phyloP scores from a whole-genome alignment of 2,329 filamentous ascomycete genomes.

The Aspergillus sp. region DNA sequence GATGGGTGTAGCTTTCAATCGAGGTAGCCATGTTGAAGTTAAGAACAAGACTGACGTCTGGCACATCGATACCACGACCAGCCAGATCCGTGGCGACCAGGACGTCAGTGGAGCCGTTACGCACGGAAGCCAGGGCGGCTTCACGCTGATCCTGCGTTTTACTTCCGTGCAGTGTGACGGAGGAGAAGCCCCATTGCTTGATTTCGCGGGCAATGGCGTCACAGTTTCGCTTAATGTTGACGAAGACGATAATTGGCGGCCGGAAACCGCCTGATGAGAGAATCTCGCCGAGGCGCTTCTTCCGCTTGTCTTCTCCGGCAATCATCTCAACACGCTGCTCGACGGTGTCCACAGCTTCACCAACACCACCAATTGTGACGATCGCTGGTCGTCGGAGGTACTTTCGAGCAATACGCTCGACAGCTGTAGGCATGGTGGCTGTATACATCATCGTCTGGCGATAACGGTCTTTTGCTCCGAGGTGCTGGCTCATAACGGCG shows the following conservation, averaged over 20 bases:
- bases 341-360: conserved; percentile 95
- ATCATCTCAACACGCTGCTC: conserved; percentile 96
- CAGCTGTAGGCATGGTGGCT: conserved; percentile 89
- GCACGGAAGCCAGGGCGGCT: conserved; percentile 81
- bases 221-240: conserved; percentile 99
- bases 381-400: conserved; percentile 91
- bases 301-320: conserved; percentile 87
- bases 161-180: conserved; percentile 87
- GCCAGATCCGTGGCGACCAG: conserved; percentile 95
- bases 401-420: conserved; percentile 95
- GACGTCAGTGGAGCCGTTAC: conserved; percentile 76
- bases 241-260: conserved; percentile 95
- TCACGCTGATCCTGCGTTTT: conserved; percentile 99
- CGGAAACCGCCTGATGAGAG: conserved; percentile 76
- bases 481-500: conserved; percentile 75
- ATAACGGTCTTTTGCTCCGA: conserved; percentile 76
- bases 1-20: conserved; percentile 95
- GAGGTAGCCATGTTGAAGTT: conserved; percentile 98
- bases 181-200: conserved; percentile 86
- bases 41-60: conserved; percentile 87
- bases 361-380: conserved; percentile 89
- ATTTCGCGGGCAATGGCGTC: conserved; percentile 93
- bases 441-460: conserved; percentile 99
- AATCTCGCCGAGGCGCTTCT: conserved; percentile 93
- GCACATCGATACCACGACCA: conserved; percentile 95